phyloP scores from a whole-genome alignment of 495 filamentous ascomycete genomes.

The Glarea lozoyensis region DNA sequence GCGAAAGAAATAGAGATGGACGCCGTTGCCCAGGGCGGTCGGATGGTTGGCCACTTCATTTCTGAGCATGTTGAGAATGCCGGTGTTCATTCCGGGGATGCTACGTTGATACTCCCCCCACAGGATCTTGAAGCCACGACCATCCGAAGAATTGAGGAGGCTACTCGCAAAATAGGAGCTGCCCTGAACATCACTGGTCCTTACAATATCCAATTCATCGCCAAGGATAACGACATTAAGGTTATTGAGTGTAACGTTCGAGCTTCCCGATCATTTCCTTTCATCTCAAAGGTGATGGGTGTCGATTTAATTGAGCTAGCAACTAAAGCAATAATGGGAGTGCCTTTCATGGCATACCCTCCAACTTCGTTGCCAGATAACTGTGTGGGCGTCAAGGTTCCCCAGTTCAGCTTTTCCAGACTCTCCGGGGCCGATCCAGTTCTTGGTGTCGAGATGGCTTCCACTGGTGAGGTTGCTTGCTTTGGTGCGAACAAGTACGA shows the following conservation, averaged over 20 bases:
- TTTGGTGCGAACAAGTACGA: conserved; percentile 96
- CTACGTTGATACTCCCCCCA: conserved; percentile 84
- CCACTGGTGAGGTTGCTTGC: conserved; percentile 94
- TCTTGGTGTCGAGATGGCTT: conserved; percentile 97
- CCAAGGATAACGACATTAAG: conserved; percentile 99
- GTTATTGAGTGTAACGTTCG: conserved; percentile 99
- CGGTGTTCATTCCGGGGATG: conserved; percentile 94
- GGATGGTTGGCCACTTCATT: conserved; percentile 84
- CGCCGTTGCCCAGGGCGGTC: conserved; percentile 76
- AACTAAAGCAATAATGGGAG: conserved; percentile 89
- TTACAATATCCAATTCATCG: conserved; percentile 99
- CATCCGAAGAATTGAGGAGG: conserved; percentile 83
- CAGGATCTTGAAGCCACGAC: conserved; percentile 90
- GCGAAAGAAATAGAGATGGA: conserved; percentile 98
- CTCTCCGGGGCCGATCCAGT: conserved; percentile 94
- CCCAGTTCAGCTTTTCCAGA: conserved; percentile 97
- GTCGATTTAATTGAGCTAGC: conserved; percentile 98
- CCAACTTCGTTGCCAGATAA: conserved; percentile 61
- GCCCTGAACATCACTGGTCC: conserved; percentile 95
- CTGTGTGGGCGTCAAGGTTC: conserved; percentile 95
- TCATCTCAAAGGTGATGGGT: conserved; percentile 98
- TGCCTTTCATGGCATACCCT: conserved; percentile 77
- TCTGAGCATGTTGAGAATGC: conserved; percentile 95
- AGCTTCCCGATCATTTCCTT: conserved; percentile 93
- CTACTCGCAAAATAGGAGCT: conserved; percentile 88